Percentiles rank a stretch among this genome's conserved stretches.
These are phyloP conservation scores for Scheffersomyces illinoinensis DNA, from an alignment of 1,139 yeast genomes.

Conservation along the genomic window DNA sequence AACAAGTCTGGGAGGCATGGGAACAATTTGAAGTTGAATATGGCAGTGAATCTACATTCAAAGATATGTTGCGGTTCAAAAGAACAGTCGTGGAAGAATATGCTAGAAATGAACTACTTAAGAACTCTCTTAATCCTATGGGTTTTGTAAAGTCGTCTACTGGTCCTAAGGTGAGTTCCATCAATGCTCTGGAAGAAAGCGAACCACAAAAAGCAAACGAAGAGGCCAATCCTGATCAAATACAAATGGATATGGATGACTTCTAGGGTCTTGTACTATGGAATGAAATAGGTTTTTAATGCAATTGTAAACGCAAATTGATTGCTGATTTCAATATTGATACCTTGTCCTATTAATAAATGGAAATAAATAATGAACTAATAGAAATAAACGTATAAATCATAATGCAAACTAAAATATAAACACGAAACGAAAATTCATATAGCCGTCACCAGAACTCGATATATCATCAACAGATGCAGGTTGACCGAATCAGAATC, in stretches of 20 bases:
- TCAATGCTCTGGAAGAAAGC: conserved; percentile 8
- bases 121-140: conserved; percentile 37
- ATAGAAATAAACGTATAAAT: not conserved
- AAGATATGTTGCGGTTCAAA: conserved; percentile 70
- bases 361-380: not conserved
- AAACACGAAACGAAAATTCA: not conserved
- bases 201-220: conserved; percentile 5
- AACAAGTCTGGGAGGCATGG: conserved; percentile 64
- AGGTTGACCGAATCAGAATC: conserved; percentile 1
- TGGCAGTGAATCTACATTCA: conserved; percentile 73
- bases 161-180: not conserved
- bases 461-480: not conserved
- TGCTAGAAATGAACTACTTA: conserved; percentile 27
- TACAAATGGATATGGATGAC: conserved; percentile 54
- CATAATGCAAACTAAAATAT: not conserved
- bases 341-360: conserved; percentile 8
- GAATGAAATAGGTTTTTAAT: not conserved
- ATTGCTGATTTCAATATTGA: not conserved
- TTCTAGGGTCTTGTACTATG: not conserved
- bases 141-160: conserved; percentile 55
- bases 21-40: conserved; percentile 67
- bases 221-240: conserved; percentile 60
- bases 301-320: not conserved
- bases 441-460: not conserved
- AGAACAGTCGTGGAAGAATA: conserved; percentile 37